Base-by-base conservation (phyloP, 2,329 filamentous ascomycete species). In the Metarhizium robertsii region DNA sequence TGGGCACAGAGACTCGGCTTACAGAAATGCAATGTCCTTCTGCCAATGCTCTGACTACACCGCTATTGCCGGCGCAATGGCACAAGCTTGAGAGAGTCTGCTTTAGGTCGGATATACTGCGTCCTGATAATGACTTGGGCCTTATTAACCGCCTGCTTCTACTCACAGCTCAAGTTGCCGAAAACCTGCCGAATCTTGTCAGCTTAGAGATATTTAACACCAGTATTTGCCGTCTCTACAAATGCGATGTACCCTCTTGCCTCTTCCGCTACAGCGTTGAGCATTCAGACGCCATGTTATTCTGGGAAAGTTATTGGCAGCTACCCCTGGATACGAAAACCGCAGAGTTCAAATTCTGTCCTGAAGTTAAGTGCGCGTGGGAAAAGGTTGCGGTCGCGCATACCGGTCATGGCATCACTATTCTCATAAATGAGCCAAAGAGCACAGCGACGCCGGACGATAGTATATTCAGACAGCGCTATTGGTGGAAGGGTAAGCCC, bases 241-340 rank as follows among this genome's bases (percentile, higher is more conserved):
- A 4, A 20, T 6, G 11, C 7, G 32, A 51, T 43, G 3, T 48
- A 50, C 36, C 20, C 40, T 30, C 47, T 55, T 55, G 53, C 53
- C 53, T 55, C 53, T 55, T 55, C 53, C 53, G 53, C 46, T 55
- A 55, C 47, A 55, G 45, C 47, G 43, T 55, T 50, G 29, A 55
- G 53, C 36, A 55, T 8, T 42, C 53, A 50, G 47, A 50, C 45
- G 45, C 53, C 30, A 50, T 51, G 25, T 55, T 55, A 43, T 55
- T n/a, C 6, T 55, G 53, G 53, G 53, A 55, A 55, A 55, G 53
- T 43, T 50, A 25, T 25, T 55, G 53, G 53, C 53, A 55, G 50
- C 45, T 55, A 13, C 36, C 47, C 34, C 18, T 18, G 47, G 18
- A 55, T 50, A 46, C 52, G 25, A 20, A 45, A 53, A 53, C 52